Conservation (phyloP, 306 rosid genomes). For the Sophora flavescens region DNA sequence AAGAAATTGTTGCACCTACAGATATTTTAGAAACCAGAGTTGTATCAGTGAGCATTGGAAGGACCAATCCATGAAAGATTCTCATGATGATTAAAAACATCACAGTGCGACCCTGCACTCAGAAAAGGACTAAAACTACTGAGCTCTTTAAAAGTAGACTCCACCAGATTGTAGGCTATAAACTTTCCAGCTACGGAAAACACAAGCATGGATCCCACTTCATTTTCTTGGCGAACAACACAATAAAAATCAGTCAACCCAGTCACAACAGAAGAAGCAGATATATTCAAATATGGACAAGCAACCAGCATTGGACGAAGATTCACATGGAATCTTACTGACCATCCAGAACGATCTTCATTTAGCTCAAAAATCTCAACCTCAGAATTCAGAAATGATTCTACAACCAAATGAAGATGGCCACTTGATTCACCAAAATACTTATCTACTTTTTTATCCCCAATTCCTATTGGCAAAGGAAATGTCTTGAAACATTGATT, state of each 20-base stretch:
- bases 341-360: conserved; percentile 20
- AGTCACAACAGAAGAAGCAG: no score
- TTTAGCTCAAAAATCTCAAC: conserved; percentile 20
- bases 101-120: no score
- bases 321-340: conserved; percentile 24
- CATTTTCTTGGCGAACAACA: conserved; percentile 12
- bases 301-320: background rate
- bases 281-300: conserved; percentile 6
- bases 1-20: no score
- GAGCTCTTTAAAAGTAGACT: conserved; percentile 21
- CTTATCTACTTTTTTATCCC: background rate
- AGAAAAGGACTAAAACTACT: conserved; percentile 9
- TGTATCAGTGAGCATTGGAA: no score
- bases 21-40: no score
- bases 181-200: background rate
- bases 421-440: conserved; percentile 32
- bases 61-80: background rate
- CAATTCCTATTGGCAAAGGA: background rate
- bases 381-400: background rate
- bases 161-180: conserved; percentile 4
- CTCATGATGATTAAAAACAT: background rate
- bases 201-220: conserved; percentile 33
- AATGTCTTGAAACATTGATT: background rate
- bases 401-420: conserved; percentile 9
- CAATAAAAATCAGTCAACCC: background rate